Conservation (phyloP, 2,329 filamentous ascomycete species). For the Lachnellula subtilissima region DNA sequence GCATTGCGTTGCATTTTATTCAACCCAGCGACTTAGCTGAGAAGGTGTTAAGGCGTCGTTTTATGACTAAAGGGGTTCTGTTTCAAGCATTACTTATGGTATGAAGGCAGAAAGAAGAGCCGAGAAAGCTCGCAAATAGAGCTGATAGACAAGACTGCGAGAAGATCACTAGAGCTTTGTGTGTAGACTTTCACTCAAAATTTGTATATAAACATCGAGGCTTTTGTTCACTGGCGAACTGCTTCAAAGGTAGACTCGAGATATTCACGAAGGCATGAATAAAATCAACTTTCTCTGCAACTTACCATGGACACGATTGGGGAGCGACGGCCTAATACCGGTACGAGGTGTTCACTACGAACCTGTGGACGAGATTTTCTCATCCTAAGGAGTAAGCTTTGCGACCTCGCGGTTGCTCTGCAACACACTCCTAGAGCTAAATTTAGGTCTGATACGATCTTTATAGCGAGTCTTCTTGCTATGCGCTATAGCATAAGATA, state of each 20-base stretch:
- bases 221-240: not conserved
- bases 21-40: conserved; percentile 7
- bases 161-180: conserved; percentile 10
- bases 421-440: too few species aligned
- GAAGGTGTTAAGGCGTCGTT: conserved; percentile 11
- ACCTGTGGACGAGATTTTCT: too few species aligned
- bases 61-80: conserved; percentile 7
- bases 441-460: too few species aligned
- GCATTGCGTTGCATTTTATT: conserved; percentile 9
- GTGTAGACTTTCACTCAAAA: not conserved
- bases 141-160: conserved; percentile 8
- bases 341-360: too few species aligned
- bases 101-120: not conserved
- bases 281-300: too few species aligned
- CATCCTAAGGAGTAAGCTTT: too few species aligned
- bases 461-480: too few species aligned
- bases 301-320: too few species aligned
- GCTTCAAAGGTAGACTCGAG: not conserved
- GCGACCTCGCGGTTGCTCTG: too few species aligned
- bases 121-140: conserved; percentile 12
- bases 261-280: too few species aligned
- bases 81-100: not conserved
- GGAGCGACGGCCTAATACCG: too few species aligned
- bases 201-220: not conserved
- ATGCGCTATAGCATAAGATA: too few species aligned